A percentile compares a stretch with the other conserved stretches of the same genome.
These are phyloP conservation scores for Silene conica DNA, from an alignment of 148 eudicot genomes.

Conservation along the genomic window DNA sequence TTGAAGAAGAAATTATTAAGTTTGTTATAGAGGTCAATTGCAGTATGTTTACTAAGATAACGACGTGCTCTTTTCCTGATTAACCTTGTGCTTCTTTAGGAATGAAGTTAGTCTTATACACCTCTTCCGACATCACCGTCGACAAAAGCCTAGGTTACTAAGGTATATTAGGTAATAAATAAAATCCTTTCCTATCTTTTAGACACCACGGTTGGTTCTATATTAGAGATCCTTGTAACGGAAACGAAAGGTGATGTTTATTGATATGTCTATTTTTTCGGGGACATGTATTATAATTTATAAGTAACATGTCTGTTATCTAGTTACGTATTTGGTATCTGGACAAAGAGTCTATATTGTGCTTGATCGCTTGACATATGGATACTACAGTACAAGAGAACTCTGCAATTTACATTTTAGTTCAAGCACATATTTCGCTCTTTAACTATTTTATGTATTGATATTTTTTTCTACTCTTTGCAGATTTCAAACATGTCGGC, in stretches of 20 bases:
- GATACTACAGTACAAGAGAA: neutral
- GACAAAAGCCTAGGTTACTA: neutral
- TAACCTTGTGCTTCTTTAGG: neutral
- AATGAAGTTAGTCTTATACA: neutral
- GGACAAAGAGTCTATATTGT: neutral
- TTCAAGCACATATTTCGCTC: neutral
- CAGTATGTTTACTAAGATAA: neutral
- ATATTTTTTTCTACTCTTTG: conserved; percentile 19
- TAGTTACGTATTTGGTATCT: neutral
- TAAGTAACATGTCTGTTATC: neutral
- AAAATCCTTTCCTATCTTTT: neutral
- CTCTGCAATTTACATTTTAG: neutral
- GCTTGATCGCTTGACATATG: neutral
- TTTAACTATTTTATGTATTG: neutral
- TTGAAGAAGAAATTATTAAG: no score
- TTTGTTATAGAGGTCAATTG: neutral
- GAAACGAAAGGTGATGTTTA: neutral
- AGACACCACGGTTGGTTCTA: neutral
- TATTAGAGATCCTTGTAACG: neutral
- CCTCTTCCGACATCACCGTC: neutral
- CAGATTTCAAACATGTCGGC: conserved; percentile 92
- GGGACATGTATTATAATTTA: neutral
- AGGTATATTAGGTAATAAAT: neutral
- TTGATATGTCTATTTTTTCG: neutral
- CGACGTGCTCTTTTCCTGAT: neutral